Evolutionary conservation across 1,139 yeast species (phyloP), one percentile per base, ranked within the genome.

Genomic region (Meyerozyma guilliermondii): DNA sequence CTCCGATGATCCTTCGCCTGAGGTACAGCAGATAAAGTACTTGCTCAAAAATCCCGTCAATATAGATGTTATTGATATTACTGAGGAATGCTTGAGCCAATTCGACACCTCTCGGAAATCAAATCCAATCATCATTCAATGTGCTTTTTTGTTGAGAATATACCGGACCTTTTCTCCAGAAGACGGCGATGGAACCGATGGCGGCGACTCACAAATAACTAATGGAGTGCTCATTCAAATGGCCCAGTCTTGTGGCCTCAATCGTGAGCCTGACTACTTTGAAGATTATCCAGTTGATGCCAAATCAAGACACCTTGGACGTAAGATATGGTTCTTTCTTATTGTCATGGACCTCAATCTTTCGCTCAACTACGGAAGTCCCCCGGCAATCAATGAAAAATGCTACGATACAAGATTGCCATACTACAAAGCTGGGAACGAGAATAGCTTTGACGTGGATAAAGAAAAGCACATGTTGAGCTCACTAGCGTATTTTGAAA

Each of bases 101-200:
- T 79, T 80, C 55, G 71, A 73, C 38, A 46, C 78, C 16, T 53
- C 74, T 35, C 59, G 76, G 43, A 68, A 76, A 43, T 71, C 79
- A 16, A 72, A 76, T 11, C 52, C 80, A 22, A 69, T 73, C 0
- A 69, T 78, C 5, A 62, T 80, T 27, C 83, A 79, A 50, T 71
- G 78, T 40, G 65, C 73, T 0, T 51, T 69, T 11, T 55, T 63
- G 41, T 50, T 65, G 41, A 60, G 74, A 40, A 46, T 63, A 16
- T 76, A 76, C 51, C 68, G 68, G 39, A 52, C 56, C 13, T 58
- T 62, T 49, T 68, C 80, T 0, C 80, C 80, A 2, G 81, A 76
- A 52, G 80, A 76, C 50, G 79, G 81, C 5, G 74, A 70, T 46
- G 73, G 68, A 6, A 64, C 70, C 1, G 75, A 71, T 48, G 74